Percentiles rank a stretch among this genome's conserved stretches.
phyloP scores from a whole-genome alignment of 352 stramenopile genomes.

The Phytophthora boehmeriae region DNA sequence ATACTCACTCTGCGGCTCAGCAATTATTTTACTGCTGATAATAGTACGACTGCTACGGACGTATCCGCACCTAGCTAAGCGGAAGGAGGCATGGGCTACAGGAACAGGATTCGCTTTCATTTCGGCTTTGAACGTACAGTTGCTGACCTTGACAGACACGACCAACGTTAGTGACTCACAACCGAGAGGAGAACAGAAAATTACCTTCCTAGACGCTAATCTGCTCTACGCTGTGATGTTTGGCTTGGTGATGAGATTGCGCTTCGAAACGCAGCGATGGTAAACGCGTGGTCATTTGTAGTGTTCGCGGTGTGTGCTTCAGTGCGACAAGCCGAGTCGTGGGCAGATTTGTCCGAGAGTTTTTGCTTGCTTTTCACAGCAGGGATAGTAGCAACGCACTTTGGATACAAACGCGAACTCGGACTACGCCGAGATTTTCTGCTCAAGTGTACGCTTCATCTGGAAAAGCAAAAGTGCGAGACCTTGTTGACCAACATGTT shows the following conservation, averaged over 20 bases:
- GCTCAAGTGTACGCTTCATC: conserved; percentile 76
- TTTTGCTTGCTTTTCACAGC: conserved; percentile 43
- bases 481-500: conserved; percentile 89
- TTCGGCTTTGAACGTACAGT: conserved; percentile 44
- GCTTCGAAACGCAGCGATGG: conserved; percentile 58
- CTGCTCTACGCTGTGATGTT: conserved; percentile 65
- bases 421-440: conserved; percentile 76
- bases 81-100: conserved; percentile 42
- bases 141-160: conserved; percentile 27
- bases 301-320: conserved; percentile 39
- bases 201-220: conserved; percentile 51
- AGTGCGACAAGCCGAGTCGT: conserved; percentile 23
- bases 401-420: conserved; percentile 70
- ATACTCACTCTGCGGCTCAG: conserved; percentile 45
- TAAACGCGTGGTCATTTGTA: conserved; percentile 48
- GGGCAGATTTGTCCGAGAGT: conserved; percentile 47
- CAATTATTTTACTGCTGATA: conserved; percentile 29
- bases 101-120: conserved; percentile 43
- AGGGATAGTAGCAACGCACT: conserved; percentile 42
- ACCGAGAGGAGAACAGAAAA: conserved; percentile 9
- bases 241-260: conserved; percentile 58
- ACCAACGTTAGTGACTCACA: conserved; percentile 3
- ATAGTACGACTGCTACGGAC: conserved; percentile 37
- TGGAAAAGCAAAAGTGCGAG: conserved; percentile 83
- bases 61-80: conserved; percentile 37